Base-by-base conservation (phyloP, 495 filamentous ascomycete genomes). In the Trichocladium antarcticum region DNA sequence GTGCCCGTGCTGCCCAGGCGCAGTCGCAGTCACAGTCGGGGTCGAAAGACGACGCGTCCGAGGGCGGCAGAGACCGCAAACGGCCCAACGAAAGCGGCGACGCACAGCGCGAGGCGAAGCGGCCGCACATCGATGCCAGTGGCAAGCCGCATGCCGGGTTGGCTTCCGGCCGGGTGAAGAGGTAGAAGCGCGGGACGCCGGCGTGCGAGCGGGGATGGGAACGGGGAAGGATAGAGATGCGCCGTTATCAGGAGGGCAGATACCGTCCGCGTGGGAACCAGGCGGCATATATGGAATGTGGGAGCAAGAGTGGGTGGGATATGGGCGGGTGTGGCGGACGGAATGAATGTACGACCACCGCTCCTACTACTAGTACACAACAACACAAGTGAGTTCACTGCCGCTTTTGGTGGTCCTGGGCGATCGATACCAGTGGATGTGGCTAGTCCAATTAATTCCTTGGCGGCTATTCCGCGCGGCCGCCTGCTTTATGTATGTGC, bases 1-100 rank as follows among this genome's bases (percentile, higher is more conserved):
- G 79, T 21, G 74, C 77, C 22, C 79, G 82, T 1, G 65, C 65
- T 34, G 65, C 63, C 12, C 50, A 62, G 42, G 50, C 77, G 71
- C 54, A 70, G 15, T 36, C 39, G 21, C 51, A 78, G 70, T 53
- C 70, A 14, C 45, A 48, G 31, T 49, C 38, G 1, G 40, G 39
- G 5, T 10, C 39, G 66, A 67, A 80, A 64, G 68, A 60, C 27
- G 65, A 42, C 9, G 32, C 9, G 14, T n/a, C 20, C 15, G 37
- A 29, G n/a, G 47, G 66, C 65, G 41, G 57, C 24, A 57, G 58
- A n/a, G 52, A 57, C 41, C 62, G 65, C 45, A 77, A 76, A 42
- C 63, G 71, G 3, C 65, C 71, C 0, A 63, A 64, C 27, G 70
- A 73, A 34, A 54, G 51, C 22, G 52, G 43, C 15, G 60, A 66